These are phyloP conservation scores for Elsinoe australis DNA, from an alignment of 2,329 filamentous ascomycete genomes.

Conservation along the genomic window DNA sequence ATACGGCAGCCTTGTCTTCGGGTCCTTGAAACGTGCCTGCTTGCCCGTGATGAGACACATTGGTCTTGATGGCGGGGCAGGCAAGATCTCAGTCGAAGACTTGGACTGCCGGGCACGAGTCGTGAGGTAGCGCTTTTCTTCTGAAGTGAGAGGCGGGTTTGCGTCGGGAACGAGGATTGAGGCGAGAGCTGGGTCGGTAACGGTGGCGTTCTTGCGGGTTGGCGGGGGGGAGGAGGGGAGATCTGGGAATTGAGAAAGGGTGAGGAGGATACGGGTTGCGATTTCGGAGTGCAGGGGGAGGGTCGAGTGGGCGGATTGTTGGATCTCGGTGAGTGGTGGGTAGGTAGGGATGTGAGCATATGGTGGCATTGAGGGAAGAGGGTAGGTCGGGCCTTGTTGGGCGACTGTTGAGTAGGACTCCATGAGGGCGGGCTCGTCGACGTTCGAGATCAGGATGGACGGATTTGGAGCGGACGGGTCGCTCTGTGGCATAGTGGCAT, in stretches of 20 bases:
- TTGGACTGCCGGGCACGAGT: conserved; percentile 39
- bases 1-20: conserved; percentile 74
- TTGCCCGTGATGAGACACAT: conserved; percentile 77
- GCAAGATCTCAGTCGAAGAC: conserved; percentile 33
- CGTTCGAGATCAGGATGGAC: conserved; percentile 13
- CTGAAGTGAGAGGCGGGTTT: conserved; percentile 46
- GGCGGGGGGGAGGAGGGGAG: conserved; percentile 22
- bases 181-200: conserved; percentile 31
- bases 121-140: conserved; percentile 44
- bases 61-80: conserved; percentile 28
- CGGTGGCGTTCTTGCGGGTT: conserved; percentile 17
- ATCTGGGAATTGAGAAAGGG: conserved; percentile 29
- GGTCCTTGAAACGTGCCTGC: conserved; percentile 76
- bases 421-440: conserved; percentile 22
- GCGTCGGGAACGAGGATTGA: conserved; percentile 46
- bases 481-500: conserved; percentile 16
- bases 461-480: conserved; percentile 10
- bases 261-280: conserved; percentile 29
- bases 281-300: conserved; percentile 28
- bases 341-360: conserved; percentile 18
- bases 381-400: conserved; percentile 8
- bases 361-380: conserved; percentile 9
- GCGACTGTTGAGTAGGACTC: conserved; percentile 19
- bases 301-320: conserved; percentile 12
- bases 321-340: conserved; percentile 11